Conservation (phyloP, 2,329 filamentous ascomycete species). For the Dryadomyces quercus-mongolicae region DNA sequence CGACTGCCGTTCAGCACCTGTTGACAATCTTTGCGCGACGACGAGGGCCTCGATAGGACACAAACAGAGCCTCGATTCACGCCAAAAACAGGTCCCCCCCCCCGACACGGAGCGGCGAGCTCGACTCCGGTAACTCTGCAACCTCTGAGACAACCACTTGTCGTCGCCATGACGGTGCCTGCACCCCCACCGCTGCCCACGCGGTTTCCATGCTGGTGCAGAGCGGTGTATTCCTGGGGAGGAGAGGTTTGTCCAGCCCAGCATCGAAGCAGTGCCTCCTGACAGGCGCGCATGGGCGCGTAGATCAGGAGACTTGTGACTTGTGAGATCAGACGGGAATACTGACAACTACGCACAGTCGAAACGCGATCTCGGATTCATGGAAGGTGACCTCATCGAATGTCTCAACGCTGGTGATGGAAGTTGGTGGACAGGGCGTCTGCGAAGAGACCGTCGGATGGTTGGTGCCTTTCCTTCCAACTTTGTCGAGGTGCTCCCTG, state of each 20-base stretch:
- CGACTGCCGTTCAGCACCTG: neutral
- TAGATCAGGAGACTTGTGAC: no score
- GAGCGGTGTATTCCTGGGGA: slow-evolving; percentile 86
- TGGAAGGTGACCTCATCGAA: slow-evolving; percentile 96
- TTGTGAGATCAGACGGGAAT: neutral
- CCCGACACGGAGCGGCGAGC: neutral
- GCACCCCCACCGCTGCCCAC: slow-evolving; percentile 47
- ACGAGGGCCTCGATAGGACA: no score
- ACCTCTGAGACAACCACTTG: neutral
- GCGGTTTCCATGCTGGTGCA: slow-evolving; percentile 82
- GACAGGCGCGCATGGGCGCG: no score
- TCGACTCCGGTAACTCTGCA: no score
- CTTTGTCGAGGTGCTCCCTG: slow-evolving; percentile 82
- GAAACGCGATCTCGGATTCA: slow-evolving; percentile 88
- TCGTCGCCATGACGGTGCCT: slow-evolving; percentile 3
- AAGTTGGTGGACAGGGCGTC: slow-evolving; percentile 93
- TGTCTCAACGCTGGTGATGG: slow-evolving; percentile 96
- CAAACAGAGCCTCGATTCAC: neutral
- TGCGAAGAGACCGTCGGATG: slow-evolving; percentile 80
- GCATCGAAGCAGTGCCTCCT: no score
- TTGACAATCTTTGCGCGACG: neutral
- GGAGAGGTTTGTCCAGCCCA: slow-evolving; percentile 48
- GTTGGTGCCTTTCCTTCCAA: slow-evolving; percentile 94
- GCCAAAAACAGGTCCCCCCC: neutral
- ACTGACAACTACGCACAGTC: slow-evolving; percentile 37